phyloP scores from a whole-genome alignment of 169 alveolate species.

The Cryptosporidium xiaoi region DNA sequence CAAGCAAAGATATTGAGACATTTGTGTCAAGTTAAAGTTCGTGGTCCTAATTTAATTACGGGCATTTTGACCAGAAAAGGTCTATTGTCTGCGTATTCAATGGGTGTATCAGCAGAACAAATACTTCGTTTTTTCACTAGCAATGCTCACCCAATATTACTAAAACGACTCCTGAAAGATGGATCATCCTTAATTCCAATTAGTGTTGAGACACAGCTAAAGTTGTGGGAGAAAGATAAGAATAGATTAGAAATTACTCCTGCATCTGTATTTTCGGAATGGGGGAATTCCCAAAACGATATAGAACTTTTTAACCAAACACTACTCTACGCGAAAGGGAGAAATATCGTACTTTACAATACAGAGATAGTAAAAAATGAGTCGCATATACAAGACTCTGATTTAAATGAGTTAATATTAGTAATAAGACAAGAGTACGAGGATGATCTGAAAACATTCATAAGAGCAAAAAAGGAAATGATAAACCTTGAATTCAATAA shows the following conservation, averaged over 20 bases:
- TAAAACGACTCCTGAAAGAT: conserved; percentile 17
- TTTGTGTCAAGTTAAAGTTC: conserved; percentile 88
- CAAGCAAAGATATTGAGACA: conserved; percentile 86
- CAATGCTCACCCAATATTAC: conserved; percentile 80
- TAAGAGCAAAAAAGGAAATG: conserved; percentile 33
- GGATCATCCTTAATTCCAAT: conserved; percentile 83
- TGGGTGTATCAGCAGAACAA: conserved; percentile 89
- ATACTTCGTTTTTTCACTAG: conserved; percentile 85
- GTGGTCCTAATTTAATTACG: conserved; percentile 88
- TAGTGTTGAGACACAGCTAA: conserved; percentile 86
- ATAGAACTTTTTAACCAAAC: conserved; percentile 39
- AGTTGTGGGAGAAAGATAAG: conserved; percentile 90
- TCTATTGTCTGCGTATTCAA: conserved; percentile 84
- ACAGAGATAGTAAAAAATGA: background rate
- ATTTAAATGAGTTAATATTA: conserved; percentile 4
- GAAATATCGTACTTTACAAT: conserved; percentile 28
- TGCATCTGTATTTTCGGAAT: conserved; percentile 40
- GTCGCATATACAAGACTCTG: background rate
- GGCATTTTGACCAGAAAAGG: conserved; percentile 88
- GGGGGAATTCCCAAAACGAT: conserved; percentile 41
- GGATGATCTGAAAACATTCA: conserved; percentile 64
- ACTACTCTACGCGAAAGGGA: conserved; percentile 31
- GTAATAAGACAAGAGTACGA: conserved; percentile 33
- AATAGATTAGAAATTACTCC: conserved; percentile 79
- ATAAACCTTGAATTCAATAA: background rate